Evolutionary conservation across 2,329 filamentous ascomycete genomes (phyloP), one percentile per base, ranked within the genome.

Genomic region (Ustulina deusta): DNA sequence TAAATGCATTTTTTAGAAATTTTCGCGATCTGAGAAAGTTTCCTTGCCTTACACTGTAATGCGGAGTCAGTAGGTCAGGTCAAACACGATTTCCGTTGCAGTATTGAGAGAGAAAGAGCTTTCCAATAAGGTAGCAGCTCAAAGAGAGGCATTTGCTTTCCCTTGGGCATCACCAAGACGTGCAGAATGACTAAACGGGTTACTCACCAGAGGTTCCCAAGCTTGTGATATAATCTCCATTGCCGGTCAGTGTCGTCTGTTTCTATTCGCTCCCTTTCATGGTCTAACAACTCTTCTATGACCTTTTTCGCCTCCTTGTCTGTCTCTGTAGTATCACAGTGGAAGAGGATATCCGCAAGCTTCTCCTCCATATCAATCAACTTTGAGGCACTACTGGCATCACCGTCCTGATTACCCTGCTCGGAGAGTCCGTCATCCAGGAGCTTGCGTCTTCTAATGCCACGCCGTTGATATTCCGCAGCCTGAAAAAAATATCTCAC

Each of bases 201-300:
- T 62, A 38, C 64, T 62, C 34, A 66, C 64, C 73, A 73, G 0
- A 78, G 63, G 7, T 61, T 65, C 5, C 76, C 76, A 10, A 78
- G 72, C n/a, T 77, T 75, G 29, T 78, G 73, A 44, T 76, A 73
- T 13, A 78, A 58, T 29, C 73, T 69, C 32, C 70, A 71, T 58
- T 69, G 56, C 5, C 73, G 70, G 29, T 70, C 61, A 9, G 59
- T 13, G n/a, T 74, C 66, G n/a, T 63, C 61, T 11, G 62, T 69
- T n/a, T 58, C 63, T 22, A 69, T 46, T 6, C 32, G 55, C 5
- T 69, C 52, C 2, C 66, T 69, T 52, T 76, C 73, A 6, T 73
- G 67, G 10, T 69, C 29, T 17, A 78, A 48, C 1, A 78, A 44
- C 2, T 66, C 38, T 25, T 73, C 54, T 1, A 78, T 42, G 22